Evolutionary conservation across 495 filamentous ascomycete species (phyloP).

Genomic region (Haplographium delicatum): DNA sequence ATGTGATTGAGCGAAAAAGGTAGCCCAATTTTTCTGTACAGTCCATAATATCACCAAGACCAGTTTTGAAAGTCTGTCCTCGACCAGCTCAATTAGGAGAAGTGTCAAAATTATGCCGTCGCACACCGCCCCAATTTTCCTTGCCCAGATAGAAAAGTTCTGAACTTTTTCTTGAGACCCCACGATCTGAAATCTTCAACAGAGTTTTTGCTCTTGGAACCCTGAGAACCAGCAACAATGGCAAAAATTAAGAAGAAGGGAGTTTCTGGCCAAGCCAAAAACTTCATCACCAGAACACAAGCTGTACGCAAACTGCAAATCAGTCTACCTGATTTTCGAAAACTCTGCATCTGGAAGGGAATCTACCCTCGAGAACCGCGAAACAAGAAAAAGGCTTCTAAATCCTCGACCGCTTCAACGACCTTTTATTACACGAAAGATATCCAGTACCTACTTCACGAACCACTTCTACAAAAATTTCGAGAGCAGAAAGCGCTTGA

Average conservation of each 20-base stretch:
- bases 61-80: slow-evolving; percentile 2
- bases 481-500: slow-evolving; percentile 92
- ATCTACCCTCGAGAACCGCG: slow-evolving; percentile 96
- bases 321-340: slow-evolving; percentile 91
- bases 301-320: slow-evolving; percentile 97
- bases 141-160: slow-evolving; percentile 1
- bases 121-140: too few species aligned
- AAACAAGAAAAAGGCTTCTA: slow-evolving; percentile 93
- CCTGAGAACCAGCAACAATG: slow-evolving; percentile 44
- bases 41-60: neutral
- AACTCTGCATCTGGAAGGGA: slow-evolving; percentile 98
- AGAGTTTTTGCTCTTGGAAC: neutral
- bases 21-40: slow-evolving; percentile 8
- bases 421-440: slow-evolving; percentile 99
- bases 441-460: slow-evolving; percentile 95
- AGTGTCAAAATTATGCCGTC: neutral
- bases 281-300: slow-evolving; percentile 95
- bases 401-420: slow-evolving; percentile 79
- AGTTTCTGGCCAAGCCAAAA: slow-evolving; percentile 88
- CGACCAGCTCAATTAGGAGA: too few species aligned
- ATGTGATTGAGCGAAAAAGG: slow-evolving; percentile 9
- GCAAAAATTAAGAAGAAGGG: slow-evolving; percentile 92
- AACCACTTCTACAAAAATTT: slow-evolving; percentile 92
- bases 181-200: slow-evolving; percentile 8
- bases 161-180: slow-evolving; percentile 2